Base-by-base conservation (phyloP, 768 basidiomycete genomes). In the Tylopilus rubrobrunneus region DNA sequence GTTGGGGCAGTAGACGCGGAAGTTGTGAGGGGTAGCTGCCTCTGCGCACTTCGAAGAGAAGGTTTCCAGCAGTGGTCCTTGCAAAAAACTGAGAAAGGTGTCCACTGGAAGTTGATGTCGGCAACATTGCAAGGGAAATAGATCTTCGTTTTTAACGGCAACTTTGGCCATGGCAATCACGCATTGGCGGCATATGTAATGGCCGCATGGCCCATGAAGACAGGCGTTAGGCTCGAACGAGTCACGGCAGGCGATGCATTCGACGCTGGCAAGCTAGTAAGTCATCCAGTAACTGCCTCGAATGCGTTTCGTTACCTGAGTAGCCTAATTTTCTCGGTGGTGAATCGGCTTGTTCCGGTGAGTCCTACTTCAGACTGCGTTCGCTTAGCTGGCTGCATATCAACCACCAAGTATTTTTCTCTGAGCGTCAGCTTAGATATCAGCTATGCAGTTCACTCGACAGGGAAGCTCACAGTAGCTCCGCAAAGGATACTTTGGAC, bases 101-200 rank as follows among this genome's bases (percentile, higher is more conserved):
- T 65, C 56, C 25, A 61, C 49, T 3, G 74, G 67, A 28, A 83
- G 68, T 0, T 65, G 61, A 39, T 70, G 56, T 33, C 72, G 62
- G 63, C 82, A 84, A 58, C 82, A 84, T 44, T 74, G 73, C 19
- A 80, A 69, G 0, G 83, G 81, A 43, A 75, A 77, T 0, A 82
- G 67, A 0, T 76, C 73, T 59, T 83, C 81, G 62, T 83, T 79
- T 23, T 65, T 68, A 11, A 63, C 73, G 34, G 78, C 75, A 0
- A 73, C 56, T 45, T 73, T 62, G 4, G 76, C 77, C 51, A 83
- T 74, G 14, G 71, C 57, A 5, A 56, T 52, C 9, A 80, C 47
- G 58, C 83, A 84, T 21, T 58, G 63, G n/a, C 47, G 45, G 57
- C 81, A 83, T 51, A 83, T 78, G 53, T 68, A 57, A 57, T 84